Evolutionary conservation across 192 early-diverging fungal species (phyloP), one percentile per base, ranked within the genome.

Genomic region (Linnemannia exigua): DNA sequence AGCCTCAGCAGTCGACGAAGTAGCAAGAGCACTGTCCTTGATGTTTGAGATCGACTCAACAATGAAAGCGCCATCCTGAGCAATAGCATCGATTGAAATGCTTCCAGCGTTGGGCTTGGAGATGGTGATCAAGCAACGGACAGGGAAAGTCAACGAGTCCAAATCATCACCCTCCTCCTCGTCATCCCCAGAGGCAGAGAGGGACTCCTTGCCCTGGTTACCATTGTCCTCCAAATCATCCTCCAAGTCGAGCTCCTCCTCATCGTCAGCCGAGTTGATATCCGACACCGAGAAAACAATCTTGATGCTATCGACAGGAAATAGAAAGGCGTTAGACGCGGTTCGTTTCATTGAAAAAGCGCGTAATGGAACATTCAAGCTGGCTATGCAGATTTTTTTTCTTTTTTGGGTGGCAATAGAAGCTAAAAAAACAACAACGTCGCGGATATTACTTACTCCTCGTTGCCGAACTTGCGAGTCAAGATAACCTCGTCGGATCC

Each of bases 271-370:
- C 83, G 95, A 96, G 86, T 92, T 93, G 70, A 99, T 92, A 67
- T 97, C 95, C 77, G 95, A 95, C 51, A 96, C 96, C 38, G 94
- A 94, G 88, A 99, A 98, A 22, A 93, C 81, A 70, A 97, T 91
- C n/a, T 94, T 93, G 88, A 99, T 96, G 63, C 92, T 95, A 87
- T 37, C 3, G 19, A 11, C 14, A 15, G 12, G 1, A 9, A 72
- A 33, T 15, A 36, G 37, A 74, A 38, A 17, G 16, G 20, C 25
- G 51, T 12, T 31, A 70, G 66, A 70, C 22, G 36, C 44, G 19
- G 0, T 66, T 22, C 22, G 52, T 46, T 36, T 19, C 11, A 44
- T 5, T 46, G 17, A 1, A 12, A 38, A 54, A n/a, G 52, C 52
- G 58, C 28, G 28, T 31, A 63, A 25, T 33, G 58, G 12, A 0